phyloP scores from a whole-genome alignment of 129 eudicot genomes.

The Mikania micrantha region DNA sequence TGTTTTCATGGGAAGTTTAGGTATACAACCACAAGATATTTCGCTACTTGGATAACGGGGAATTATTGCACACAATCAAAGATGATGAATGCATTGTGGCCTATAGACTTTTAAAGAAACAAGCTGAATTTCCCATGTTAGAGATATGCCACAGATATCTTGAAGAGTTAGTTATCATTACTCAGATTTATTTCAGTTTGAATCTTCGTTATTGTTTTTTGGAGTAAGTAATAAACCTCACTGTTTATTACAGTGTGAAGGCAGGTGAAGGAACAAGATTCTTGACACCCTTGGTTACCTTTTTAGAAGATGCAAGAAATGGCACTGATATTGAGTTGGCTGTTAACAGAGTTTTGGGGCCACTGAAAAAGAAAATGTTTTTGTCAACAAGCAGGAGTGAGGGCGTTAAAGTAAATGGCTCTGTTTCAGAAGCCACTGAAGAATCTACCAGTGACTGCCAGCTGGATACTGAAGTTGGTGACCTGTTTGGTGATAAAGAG shows the following conservation, averaged over 20 bases:
- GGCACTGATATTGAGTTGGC: slow-evolving; percentile 61
- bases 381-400: slow-evolving; percentile 11
- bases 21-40: slow-evolving; percentile 68
- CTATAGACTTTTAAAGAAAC: slow-evolving; percentile 65
- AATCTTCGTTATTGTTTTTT: slow-evolving; percentile 3
- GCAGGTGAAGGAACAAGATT: slow-evolving; percentile 58
- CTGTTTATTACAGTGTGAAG: slow-evolving; percentile 24
- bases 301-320: slow-evolving; percentile 47
- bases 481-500: slow-evolving; percentile 26
- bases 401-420: slow-evolving; percentile 37
- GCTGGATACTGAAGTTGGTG: slow-evolving; percentile 26
- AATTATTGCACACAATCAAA: slow-evolving; percentile 54
- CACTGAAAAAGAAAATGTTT: slow-evolving; percentile 58
- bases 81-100: slow-evolving; percentile 94
- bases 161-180: slow-evolving; percentile 51
- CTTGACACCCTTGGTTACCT: slow-evolving; percentile 76
- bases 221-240: not conserved
- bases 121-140: slow-evolving; percentile 44
- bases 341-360: slow-evolving; percentile 45
- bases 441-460: slow-evolving; percentile 33
- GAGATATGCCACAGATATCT: slow-evolving; percentile 72
- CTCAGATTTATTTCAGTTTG: not conserved
- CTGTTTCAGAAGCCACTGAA: slow-evolving; percentile 19
- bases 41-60: slow-evolving; percentile 63
- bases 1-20: slow-evolving; percentile 34